Evolutionary conservation across 441 rosid species (phyloP).

Genomic region (Pelargonium citronellum): DNA sequence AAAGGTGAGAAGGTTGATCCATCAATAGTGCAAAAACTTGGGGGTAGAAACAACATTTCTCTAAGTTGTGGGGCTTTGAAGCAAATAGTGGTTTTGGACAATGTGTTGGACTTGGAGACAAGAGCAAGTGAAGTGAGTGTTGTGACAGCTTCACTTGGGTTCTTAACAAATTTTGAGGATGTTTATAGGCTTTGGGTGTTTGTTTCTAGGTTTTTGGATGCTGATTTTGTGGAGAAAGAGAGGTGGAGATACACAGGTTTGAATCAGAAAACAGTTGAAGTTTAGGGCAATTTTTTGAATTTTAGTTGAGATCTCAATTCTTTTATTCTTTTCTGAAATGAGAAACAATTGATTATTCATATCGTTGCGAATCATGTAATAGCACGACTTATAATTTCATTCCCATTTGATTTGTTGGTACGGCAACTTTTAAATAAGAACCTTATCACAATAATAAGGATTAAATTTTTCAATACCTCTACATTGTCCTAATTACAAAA

Average conservation of each 20-base stretch:
- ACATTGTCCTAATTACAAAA: too few species aligned
- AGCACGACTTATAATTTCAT: too few species aligned
- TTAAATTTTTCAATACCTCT: too few species aligned
- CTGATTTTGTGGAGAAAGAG: conserved; percentile 83
- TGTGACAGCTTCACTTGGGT: conserved; percentile 68
- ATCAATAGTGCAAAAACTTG: conserved; percentile 77
- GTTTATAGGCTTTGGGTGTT: conserved; percentile 72
- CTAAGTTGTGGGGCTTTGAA: conserved; percentile 58
- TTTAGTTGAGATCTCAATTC: neutral
- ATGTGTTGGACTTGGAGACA: conserved; percentile 3
- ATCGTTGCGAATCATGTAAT: too few species aligned
- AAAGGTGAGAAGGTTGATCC: conserved; percentile 74
- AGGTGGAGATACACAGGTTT: conserved; percentile 67
- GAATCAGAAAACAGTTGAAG: conserved; percentile 57
- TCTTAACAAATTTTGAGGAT: conserved; percentile 74
- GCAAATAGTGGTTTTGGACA: conserved; percentile 51
- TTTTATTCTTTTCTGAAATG: too few species aligned
- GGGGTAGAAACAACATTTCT: conserved; percentile 63
- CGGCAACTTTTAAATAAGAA: too few species aligned
- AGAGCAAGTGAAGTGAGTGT: conserved; percentile 40
- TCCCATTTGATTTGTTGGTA: too few species aligned
- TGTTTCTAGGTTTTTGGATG: conserved; percentile 75
- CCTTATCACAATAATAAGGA: too few species aligned
- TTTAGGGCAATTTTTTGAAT: conserved; percentile 14
- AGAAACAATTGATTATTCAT: too few species aligned